These are phyloP conservation scores for Beta lomatogona DNA, from an alignment of 179 eudicot species.

Conservation along the genomic window DNA sequence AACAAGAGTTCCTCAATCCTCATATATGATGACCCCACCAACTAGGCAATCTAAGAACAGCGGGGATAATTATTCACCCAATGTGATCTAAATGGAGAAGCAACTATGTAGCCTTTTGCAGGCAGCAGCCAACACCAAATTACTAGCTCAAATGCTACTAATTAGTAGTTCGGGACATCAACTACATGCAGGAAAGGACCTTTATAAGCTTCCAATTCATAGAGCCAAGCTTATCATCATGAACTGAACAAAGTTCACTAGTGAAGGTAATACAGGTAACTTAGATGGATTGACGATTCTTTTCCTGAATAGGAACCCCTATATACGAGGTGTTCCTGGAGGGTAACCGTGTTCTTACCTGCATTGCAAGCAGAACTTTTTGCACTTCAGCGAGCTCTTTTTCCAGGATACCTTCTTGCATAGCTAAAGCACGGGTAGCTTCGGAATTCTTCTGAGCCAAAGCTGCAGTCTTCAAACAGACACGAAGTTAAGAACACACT, in stretches of 20 bases:
- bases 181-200: background rate
- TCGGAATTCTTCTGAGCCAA: constrained; percentile 94
- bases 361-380: constrained; percentile 94
- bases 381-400: constrained; percentile 94
- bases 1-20: no score
- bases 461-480: constrained; percentile 70
- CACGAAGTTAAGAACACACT: constrained; percentile 12
- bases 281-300: background rate
- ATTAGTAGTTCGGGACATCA: background rate
- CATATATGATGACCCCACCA: background rate
- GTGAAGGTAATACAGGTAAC: background rate
- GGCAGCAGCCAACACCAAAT: background rate
- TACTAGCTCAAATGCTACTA: background rate
- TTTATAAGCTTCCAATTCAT: constrained; percentile 4
- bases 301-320: background rate
- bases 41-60: background rate
- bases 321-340: background rate
- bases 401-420: constrained; percentile 72
- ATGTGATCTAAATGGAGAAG: constrained; percentile 1
- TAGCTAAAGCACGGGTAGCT: constrained; percentile 81
- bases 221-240: background rate
- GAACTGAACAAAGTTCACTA: background rate
- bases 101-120: background rate
- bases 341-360: constrained; percentile 46
- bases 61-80: background rate